Evolutionary conservation across 2,329 filamentous ascomycete genomes (phyloP), one percentile per base, ranked within the genome.

Genomic region (Aspergillus quadrilineatus): DNA sequence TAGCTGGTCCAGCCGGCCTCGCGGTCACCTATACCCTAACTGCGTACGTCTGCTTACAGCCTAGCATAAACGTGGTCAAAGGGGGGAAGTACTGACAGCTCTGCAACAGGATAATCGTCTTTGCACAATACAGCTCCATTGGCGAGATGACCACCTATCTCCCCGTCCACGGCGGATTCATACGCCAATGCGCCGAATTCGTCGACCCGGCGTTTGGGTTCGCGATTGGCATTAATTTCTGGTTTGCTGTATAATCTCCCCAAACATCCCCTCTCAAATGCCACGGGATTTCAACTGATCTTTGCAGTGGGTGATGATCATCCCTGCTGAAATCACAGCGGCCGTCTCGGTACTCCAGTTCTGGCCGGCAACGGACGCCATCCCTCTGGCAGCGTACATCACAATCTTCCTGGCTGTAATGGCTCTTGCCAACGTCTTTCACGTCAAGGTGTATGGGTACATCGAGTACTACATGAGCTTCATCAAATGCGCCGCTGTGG

Each of bases 301-400:
- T 39, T 2, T 4, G 8, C 12, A 52, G 50, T 52, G 50, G 50
- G 50, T 52, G n/a, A 55, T 55, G 45, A 55, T 49, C 12, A 49
- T 55, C 1, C 69, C 70, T 9, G 67, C 69, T 10, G 69, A 72
- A 50, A 71, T 73, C n/a, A 72, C 70, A 12, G 70, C 70, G 6
- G 70, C 70, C 1, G 61, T 69, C 6, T 66, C 62, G 0, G 68
- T 73, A 4, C 58, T 73, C 4, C 59, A 69, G 50, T 72, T 68
- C 58, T 73, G 71, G 71, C 65, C 65, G 3, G 56, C 63, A 32
- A 52, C 50, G 1, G 22, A 17, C 6, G 67, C 64, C 12, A 54
- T 73, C 1, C 67, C 68, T 2, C 50, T 70, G 1, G 70, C 69
- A 7, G 70, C 61, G 8, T 73, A 68, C 51, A 73, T 72, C 30